These are phyloP conservation scores for Amphicarpaea edgeworthii DNA, from an alignment of 306 rosid species.

Conservation along the genomic window DNA sequence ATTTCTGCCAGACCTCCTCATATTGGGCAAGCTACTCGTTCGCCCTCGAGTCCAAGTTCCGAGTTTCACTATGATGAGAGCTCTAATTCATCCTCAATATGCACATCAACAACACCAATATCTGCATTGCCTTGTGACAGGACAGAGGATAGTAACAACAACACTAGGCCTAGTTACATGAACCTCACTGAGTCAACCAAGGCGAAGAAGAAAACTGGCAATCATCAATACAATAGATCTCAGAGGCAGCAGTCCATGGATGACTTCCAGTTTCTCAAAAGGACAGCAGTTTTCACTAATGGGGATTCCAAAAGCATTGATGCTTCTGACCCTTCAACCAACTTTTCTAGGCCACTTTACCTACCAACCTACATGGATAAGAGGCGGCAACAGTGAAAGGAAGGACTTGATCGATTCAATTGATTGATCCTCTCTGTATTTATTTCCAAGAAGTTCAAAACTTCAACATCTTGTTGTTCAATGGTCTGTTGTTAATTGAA, in stretches of 20 bases:
- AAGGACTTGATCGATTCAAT: conserved; percentile 18
- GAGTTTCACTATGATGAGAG: conserved; percentile 78
- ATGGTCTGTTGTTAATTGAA: conserved; percentile 39
- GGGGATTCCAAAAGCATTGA: conserved; percentile 76
- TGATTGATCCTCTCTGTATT: conserved; percentile 32
- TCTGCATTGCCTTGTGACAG: conserved; percentile 62
- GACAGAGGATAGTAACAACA: conserved; percentile 61
- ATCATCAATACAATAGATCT: conserved; percentile 55
- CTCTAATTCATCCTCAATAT: conserved; percentile 79
- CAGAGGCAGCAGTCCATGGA: conserved; percentile 93
- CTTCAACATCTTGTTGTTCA: conserved; percentile 79
- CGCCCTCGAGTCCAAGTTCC: conserved; percentile 86
- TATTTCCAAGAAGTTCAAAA: conserved; percentile 57
- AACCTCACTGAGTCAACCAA: conserved; percentile 78
- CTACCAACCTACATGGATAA: conserved; percentile 61
- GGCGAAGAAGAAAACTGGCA: conserved; percentile 62
- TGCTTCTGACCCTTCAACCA: conserved; percentile 64
- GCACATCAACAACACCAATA: conserved; percentile 76
- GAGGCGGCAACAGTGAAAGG: conserved; percentile 48
- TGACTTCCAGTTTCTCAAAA: conserved; percentile 77
- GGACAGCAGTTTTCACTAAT: conserved; percentile 59
- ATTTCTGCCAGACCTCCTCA: conserved; percentile 78
- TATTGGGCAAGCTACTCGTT: conserved; percentile 63
- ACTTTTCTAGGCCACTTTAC: conserved; percentile 67
- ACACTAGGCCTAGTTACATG: conserved; percentile 75